Conservation (phyloP, 225 moss, liverwort and hornwort genomes). For the Sphagnum tenellum region DNA sequence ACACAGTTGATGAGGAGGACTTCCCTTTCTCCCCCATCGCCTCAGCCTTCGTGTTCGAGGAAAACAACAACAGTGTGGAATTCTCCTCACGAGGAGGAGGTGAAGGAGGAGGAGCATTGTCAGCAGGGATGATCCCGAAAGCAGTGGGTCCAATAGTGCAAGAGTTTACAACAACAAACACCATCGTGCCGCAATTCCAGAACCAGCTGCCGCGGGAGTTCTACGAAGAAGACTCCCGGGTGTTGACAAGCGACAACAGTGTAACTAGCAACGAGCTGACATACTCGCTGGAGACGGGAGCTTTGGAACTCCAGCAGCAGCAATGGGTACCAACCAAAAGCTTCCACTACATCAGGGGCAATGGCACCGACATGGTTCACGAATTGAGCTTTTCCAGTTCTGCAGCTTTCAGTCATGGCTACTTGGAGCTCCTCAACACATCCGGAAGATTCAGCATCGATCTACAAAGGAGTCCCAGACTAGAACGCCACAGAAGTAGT, state of each 20-base stretch:
- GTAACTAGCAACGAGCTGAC: slow-evolving; percentile 32
- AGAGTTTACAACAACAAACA: slow-evolving; percentile 29
- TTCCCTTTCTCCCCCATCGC: slow-evolving; percentile 58
- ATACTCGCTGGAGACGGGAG: slow-evolving; percentile 31
- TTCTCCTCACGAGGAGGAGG: slow-evolving; percentile 44
- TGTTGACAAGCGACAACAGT: slow-evolving; percentile 4
- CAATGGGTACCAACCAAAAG: slow-evolving; percentile 45
- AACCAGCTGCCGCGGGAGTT: slow-evolving; percentile 1
- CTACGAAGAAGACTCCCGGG: too few species aligned
- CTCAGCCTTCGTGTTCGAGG: slow-evolving; percentile 52
- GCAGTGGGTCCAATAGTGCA: slow-evolving; percentile 53
- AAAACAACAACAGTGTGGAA: slow-evolving; percentile 41
- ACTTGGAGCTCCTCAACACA: slow-evolving; percentile 41
- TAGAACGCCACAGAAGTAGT: slow-evolving; percentile 34
- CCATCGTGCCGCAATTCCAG: slow-evolving; percentile 28
- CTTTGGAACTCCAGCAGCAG: slow-evolving; percentile 14
- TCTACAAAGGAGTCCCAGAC: slow-evolving; percentile 40
- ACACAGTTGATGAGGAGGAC: slow-evolving; percentile 48
- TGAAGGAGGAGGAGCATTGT: slow-evolving; percentile 5
- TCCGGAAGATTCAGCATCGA: slow-evolving; percentile 56
- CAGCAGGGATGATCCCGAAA: slow-evolving; percentile 20
- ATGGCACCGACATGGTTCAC: slow-evolving; percentile 34
- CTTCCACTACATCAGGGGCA: slow-evolving; percentile 40
- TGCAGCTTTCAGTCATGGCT: slow-evolving; percentile 21
- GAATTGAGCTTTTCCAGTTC: slow-evolving; percentile 20